Percentiles rank a stretch among this genome's conserved stretches.
These are phyloP conservation scores for Lipomyces japonicus DNA, from an alignment of 805 yeast genomes.

Conservation along the genomic window DNA sequence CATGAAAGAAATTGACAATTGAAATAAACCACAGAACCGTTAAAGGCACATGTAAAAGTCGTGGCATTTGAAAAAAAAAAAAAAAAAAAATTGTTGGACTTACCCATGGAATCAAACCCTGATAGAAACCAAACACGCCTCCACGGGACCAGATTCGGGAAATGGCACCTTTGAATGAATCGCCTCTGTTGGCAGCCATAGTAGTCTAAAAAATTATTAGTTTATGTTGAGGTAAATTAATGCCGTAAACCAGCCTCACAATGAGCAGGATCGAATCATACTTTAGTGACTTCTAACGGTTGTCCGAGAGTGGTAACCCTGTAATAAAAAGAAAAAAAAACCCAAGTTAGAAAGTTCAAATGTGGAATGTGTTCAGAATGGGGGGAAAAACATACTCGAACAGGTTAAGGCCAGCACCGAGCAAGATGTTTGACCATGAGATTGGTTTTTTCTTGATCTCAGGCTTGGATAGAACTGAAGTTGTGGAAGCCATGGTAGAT, in stretches of 20 bases:
- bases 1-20: too few relatives aligned
- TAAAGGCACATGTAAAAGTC: too few relatives aligned
- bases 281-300: slow-evolving; percentile 84
- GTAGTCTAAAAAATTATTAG: slow-evolving; percentile 57
- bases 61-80: neutral
- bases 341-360: neutral
- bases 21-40: too few relatives aligned
- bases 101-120: slow-evolving; percentile 93
- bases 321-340: neutral
- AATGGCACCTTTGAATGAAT: slow-evolving; percentile 64
- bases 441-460: slow-evolving; percentile 70
- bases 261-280: slow-evolving; percentile 9
- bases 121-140: slow-evolving; percentile 88
- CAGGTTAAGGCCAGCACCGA: slow-evolving; percentile 90
- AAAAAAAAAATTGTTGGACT: slow-evolving; percentile 2
- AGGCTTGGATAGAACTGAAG: too few relatives aligned
- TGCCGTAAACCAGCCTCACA: neutral
- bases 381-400: slow-evolving; percentile 50
- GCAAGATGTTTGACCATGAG: slow-evolving; percentile 79
- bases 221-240: neutral
- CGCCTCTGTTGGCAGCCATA: slow-evolving; percentile 91
- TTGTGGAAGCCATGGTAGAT: slow-evolving; percentile 6
- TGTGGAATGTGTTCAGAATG: neutral
- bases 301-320: slow-evolving; percentile 89
- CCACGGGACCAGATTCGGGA: slow-evolving; percentile 88